These are phyloP conservation scores for Sporopachydermia cereana DNA, from an alignment of 1,139 yeast species.

Conservation along the genomic window DNA sequence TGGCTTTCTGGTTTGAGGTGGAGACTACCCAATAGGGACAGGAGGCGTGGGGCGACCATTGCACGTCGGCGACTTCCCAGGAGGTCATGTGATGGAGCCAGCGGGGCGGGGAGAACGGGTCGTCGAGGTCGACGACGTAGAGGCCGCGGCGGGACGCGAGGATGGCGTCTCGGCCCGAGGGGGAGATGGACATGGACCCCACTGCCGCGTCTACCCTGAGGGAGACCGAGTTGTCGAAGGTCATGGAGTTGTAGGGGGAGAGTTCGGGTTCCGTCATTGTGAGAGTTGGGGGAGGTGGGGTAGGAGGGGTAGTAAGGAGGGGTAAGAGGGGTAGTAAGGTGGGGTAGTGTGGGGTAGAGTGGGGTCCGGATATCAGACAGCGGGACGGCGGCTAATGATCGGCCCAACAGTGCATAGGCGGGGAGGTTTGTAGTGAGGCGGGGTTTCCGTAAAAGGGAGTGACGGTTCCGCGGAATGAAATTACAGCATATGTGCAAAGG, in stretches of 20 bases:
- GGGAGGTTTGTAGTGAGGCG: too few species aligned
- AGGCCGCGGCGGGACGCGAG: conserved; percentile 85
- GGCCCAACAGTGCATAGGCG: too few species aligned
- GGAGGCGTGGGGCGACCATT: conserved; percentile 86
- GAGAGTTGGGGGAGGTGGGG: background rate
- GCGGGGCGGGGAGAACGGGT: conserved; percentile 90
- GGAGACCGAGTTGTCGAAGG: conserved; percentile 72
- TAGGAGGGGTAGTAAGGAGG: background rate
- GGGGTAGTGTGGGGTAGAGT: too few species aligned
- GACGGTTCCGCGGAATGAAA: too few species aligned
- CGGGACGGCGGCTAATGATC: too few species aligned
- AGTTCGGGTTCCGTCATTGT: background rate
- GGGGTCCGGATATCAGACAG: too few species aligned
- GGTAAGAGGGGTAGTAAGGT: too few species aligned
- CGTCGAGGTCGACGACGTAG: conserved; percentile 83
- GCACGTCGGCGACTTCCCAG: conserved; percentile 99
- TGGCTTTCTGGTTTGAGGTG: conserved; percentile 88
- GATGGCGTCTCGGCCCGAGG: conserved; percentile 88
- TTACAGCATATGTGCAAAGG: too few species aligned
- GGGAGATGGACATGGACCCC: conserved; percentile 87
- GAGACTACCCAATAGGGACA: conserved; percentile 89
- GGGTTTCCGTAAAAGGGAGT: too few species aligned
- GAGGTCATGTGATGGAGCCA: conserved; percentile 87
- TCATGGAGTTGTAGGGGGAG: conserved; percentile 30
- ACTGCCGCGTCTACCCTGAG: conserved; percentile 85